phyloP scores from a whole-genome alignment of 345 rosid genomes.

The Populus deltoides region DNA sequence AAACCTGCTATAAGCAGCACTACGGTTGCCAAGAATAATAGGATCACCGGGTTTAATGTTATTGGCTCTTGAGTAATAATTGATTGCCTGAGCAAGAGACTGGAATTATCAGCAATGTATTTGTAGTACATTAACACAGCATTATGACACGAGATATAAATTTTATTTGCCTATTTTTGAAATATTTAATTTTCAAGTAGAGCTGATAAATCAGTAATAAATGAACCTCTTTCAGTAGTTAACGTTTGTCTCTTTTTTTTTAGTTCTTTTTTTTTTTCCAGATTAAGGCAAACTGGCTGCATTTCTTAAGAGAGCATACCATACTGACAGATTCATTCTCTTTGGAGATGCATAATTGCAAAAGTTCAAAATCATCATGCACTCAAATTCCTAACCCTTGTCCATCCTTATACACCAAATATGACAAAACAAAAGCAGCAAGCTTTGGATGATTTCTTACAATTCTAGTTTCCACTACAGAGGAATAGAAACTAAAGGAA shows the following conservation, averaged over 20 bases:
- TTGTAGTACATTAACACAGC: background rate
- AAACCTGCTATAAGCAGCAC: slow-evolving; percentile 82
- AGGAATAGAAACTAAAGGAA: background rate
- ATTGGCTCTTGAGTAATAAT: slow-evolving; percentile 71
- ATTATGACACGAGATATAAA: background rate
- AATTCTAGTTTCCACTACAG: background rate
- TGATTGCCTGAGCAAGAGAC: slow-evolving; percentile 54
- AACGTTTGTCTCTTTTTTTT: background rate
- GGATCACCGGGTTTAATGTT: slow-evolving; percentile 68
- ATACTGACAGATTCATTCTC: background rate
- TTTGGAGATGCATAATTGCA: background rate
- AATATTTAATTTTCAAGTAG: background rate
- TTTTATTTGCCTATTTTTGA: background rate
- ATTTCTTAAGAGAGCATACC: background rate
- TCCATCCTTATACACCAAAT: background rate
- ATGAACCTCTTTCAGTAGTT: background rate
- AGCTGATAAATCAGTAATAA: background rate
- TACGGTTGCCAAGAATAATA: slow-evolving; percentile 72
- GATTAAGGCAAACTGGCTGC: background rate
- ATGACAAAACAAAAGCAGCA: background rate
- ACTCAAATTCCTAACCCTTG: background rate
- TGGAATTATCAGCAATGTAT: slow-evolving; percentile 10
- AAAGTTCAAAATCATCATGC: background rate
- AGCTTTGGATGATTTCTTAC: background rate
- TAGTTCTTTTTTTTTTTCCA: no score